Evolutionary conservation across 139 green algal species (phyloP).

Genomic region (Pleodorina starrii): DNA sequence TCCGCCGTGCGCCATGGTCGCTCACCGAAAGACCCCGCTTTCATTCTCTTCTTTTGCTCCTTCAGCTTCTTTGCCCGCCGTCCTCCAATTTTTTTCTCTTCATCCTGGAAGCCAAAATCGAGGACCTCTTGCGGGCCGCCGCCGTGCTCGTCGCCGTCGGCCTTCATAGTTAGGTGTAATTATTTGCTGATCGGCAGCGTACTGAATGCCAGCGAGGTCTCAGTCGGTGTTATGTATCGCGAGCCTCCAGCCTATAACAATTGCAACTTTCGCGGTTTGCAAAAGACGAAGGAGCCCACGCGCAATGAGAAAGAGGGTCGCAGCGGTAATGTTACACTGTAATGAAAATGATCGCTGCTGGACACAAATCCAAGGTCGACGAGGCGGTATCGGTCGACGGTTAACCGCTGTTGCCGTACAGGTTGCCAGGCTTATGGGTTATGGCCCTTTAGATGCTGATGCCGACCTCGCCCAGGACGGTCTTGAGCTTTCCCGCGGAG

Average conservation of each 20-base stretch:
- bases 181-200: too few species aligned
- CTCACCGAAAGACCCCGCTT: slow-evolving; percentile 56
- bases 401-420: too few species aligned
- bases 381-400: too few species aligned
- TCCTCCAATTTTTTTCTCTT: slow-evolving; percentile 46
- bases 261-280: background rate
- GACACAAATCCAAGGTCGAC: too few species aligned
- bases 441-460: slow-evolving; percentile 34
- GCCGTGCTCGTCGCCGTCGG: slow-evolving; percentile 17
- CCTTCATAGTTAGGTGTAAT: background rate
- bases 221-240: too few species aligned
- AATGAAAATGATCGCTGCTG: too few species aligned
- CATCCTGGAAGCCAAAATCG: slow-evolving; percentile 39
- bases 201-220: background rate
- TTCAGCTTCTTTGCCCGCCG: slow-evolving; percentile 46
- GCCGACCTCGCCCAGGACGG: slow-evolving; percentile 11
- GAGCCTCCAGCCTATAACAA: background rate
- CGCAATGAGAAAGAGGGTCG: too few species aligned
- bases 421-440: too few species aligned
- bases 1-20: background rate
- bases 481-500: slow-evolving; percentile 33
- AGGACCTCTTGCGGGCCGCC: slow-evolving; percentile 4
- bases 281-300: too few species aligned
- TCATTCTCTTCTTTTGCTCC: slow-evolving; percentile 60
- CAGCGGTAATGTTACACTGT: too few species aligned